Percentiles rank a stretch among this genome's conserved stretches.
Evolutionary conservation across 2,329 filamentous ascomycete genomes (phyloP).

Genomic region (Alternaria triticimaculans): DNA sequence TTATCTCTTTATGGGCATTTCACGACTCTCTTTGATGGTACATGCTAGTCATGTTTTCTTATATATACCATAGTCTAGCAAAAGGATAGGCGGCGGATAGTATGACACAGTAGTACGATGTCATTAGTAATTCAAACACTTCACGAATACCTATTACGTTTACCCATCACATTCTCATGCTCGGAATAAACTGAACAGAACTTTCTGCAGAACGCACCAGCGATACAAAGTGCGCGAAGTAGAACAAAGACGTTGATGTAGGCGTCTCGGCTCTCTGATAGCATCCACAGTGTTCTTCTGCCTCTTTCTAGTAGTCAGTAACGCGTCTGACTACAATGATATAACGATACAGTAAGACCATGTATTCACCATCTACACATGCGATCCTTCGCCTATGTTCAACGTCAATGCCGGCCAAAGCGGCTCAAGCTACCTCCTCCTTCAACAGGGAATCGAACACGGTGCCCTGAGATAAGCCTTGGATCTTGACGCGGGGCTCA

Average conservation of each 20-base stretch:
- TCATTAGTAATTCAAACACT: neutral
- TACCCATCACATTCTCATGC: neutral
- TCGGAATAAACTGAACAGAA: neutral
- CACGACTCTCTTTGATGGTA: neutral
- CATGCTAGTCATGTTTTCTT: conserved; percentile 1
- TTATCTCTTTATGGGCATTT: neutral
- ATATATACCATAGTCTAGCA: neutral
- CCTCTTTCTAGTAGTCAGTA: neutral
- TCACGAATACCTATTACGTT: neutral
- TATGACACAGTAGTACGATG: neutral
- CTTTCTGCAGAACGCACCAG: neutral
- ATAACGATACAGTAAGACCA: neutral
- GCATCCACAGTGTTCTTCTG: neutral
- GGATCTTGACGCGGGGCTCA: neutral
- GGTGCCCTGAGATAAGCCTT: neutral
- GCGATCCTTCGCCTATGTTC: neutral
- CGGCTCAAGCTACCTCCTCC: neutral
- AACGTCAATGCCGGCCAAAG: neutral
- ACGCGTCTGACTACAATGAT: neutral
- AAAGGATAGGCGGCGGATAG: neutral
- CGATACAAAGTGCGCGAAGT: neutral
- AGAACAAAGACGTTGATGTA: neutral
- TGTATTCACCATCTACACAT: neutral
- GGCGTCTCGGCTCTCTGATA: neutral
- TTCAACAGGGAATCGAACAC: neutral